Base-by-base conservation (phyloP, 2,329 filamentous ascomycete species). In the Neopestalotiopsis sp. region DNA sequence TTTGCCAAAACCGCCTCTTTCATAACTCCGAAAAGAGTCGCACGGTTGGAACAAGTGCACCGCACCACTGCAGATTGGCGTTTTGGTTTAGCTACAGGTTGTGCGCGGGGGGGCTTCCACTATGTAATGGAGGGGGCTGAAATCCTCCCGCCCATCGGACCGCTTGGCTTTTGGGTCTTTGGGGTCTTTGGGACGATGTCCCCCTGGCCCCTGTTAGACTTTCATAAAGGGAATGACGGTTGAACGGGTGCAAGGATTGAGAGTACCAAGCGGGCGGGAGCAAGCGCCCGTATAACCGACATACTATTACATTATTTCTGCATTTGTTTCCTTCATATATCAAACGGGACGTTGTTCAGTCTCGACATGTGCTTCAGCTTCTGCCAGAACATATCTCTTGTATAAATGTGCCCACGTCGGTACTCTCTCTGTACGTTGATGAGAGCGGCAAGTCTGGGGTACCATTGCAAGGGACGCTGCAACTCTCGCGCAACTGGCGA, bases 201-300 rank as follows among this genome's bases (percentile, higher is more conserved):
- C 12, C 59, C 59, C 59, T 20, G 59, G 52, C 32, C 52, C 65
- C 56, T 67, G 65, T 56, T 67, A 59, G 65, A 60, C 65, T 59
- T 65, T 67, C 52, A 59, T 60, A 67, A 67, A 60, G 13, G 52
- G 65, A 38, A 60, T 45, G 52, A 65, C 30, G n/a, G 62, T 42
- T 49, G 17, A 24, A 63, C 32, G 30, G n/a, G n/a, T 63, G 24
- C 62, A 49, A 56, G 62, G 62, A 66, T 52, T 30, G 49, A 28
- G 45, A 34, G 28, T 17, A 66, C 45, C 64, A 52, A 34, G 49
- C 45, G 42, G 45, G 45, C 64, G 64, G 64, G 64, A 66, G 49
- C 45, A 66, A 66, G 64, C 64, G 64, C 64, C 64, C 64, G 64
- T 58, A 34, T 66, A 66, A 66, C 64, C 64, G 64, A 45, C 40